Evolutionary conservation across 768 basidiomycete species (phyloP).

Genomic region (Coprinopsis cinerea): DNA sequence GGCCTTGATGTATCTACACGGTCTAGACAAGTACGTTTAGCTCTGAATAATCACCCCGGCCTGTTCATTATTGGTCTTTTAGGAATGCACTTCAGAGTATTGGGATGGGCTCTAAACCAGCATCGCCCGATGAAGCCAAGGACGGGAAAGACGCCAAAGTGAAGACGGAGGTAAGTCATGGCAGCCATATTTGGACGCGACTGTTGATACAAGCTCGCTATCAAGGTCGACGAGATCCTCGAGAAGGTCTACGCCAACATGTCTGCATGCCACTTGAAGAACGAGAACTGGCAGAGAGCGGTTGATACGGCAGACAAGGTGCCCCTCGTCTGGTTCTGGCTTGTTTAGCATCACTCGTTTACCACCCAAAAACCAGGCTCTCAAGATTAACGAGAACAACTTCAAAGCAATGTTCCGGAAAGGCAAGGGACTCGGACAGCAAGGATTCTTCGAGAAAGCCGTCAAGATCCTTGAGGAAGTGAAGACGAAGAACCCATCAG

Average conservation of each 20-base stretch:
- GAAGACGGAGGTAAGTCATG: slow-evolving; percentile 66
- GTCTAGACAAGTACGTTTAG: slow-evolving; percentile 65
- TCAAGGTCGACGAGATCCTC: slow-evolving; percentile 64
- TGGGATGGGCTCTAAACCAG: slow-evolving; percentile 31
- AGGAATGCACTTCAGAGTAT: slow-evolving; percentile 55
- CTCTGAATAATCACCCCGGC: neutral
- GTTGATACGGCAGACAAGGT: slow-evolving; percentile 79
- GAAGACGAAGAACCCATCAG: slow-evolving; percentile 55
- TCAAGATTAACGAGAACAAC: slow-evolving; percentile 70
- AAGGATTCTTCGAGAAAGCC: slow-evolving; percentile 72
- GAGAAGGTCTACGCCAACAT: slow-evolving; percentile 85
- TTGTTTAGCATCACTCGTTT: neutral
- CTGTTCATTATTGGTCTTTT: slow-evolving; percentile 3
- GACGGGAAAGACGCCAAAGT: slow-evolving; percentile 40
- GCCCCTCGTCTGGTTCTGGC: neutral
- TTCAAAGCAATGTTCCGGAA: slow-evolving; percentile 79
- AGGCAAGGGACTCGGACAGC: slow-evolving; percentile 71
- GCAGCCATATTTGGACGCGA: too few relatives aligned
- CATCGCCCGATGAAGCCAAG: slow-evolving; percentile 22
- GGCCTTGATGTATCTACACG: slow-evolving; percentile 69
- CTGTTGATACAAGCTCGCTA: too few relatives aligned
- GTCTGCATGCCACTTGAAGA: slow-evolving; percentile 80
- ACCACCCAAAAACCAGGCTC: slow-evolving; percentile 39
- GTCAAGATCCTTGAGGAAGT: slow-evolving; percentile 59
- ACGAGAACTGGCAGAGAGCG: slow-evolving; percentile 73